Base-by-base conservation (phyloP, 306 rosid species). In the Cotoneaster glaucophyllus region DNA sequence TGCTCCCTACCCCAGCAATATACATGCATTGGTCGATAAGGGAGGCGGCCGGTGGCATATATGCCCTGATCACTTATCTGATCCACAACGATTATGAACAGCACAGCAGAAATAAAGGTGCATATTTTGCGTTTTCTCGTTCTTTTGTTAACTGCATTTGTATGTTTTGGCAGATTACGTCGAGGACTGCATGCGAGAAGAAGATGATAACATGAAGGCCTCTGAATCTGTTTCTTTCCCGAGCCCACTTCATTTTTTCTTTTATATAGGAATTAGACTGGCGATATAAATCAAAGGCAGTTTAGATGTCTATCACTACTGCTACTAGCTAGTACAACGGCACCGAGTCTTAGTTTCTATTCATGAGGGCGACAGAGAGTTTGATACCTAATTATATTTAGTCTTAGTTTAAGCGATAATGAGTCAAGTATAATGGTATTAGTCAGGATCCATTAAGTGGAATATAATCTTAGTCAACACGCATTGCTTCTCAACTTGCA, bases 21-120 rank as follows among this genome's bases (percentile, higher is more conserved):
- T 29, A 34, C 80, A 75, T 70, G 80, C 74, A 80, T 85, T 87
- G 93, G 87, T 48, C 34, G 12, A 26, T 71, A 74, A 79, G 81
- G 81, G 80, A 83, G 88, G 87, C 64, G 29, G 64, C 29, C 5
- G 70, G 82, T 61, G 41, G 77, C 89, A 37, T 50, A 15, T 50
- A 5, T 15, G 21, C 21, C 2, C 54, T 48, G 19, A 48, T 48
- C 53, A 48, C 53, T 14, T 48, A 4, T 48, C 19, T 15, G 19
- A 50, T 50, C 21, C 54, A 5, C 54, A 15, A 50, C 21, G 21
- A 18, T 50, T 50, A 50, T 50, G 54, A 50, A 17, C 54, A 5
- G 21, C 54, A 6, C 54, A 50, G 21, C 54, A 50, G 21, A 50
- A 15, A 15, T 15, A 17, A 50, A 50, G 54, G 21, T 50, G 54